Base-by-base conservation (phyloP, 2,329 filamentous ascomycete genomes). In the Arachnopeziza araneosa region DNA sequence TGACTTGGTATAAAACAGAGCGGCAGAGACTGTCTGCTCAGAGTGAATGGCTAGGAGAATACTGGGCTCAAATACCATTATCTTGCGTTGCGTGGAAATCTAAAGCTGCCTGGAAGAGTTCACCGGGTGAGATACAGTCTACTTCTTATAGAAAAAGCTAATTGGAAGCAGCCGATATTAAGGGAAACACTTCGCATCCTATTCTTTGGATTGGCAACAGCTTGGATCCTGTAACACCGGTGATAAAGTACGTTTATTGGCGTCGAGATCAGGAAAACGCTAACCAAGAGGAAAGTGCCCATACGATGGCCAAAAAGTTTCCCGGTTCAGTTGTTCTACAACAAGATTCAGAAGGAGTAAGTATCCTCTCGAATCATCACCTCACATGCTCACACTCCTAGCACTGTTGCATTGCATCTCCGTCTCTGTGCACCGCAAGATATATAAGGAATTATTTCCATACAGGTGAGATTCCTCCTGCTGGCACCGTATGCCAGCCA, bases 401-500 rank as follows among this genome's bases (percentile, higher is more conserved):
- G 77, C 83, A 85, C 63, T 82, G 79, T 55, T 71, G 73, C 0
- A 57, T 74, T 19, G 68, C 73, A 1, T 63, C 64, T 0, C 69
- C 71, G 0, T 73, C 71, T 1, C 50, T 65, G 2, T 78, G 76
- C 58, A 72, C 70, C 1, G 64, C 71, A 5, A 59, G 53, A 2
- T 58, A 65, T 52, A 64, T 77, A 21, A 68, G 69, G 17, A 56
- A 58, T 5, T 78, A 78, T 61, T 76, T 77, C 54, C 73, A 75
- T 56, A 69, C 65, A 0, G 76, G 75, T 4, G 62, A 65, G 1
- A 69, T 81, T 2, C 83, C 82, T 0, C 66, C 69, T 2, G 67
- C 71, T 0, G 76, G 75, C 0, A 77, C 76, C 1, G 69, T 76
- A 21, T 84, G 82, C 61, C 74, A 78, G 30, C 73, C 74, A 0